phyloP scores from a whole-genome alignment of 495 filamentous ascomycete species.

The Sabuloglossum arenarium region DNA sequence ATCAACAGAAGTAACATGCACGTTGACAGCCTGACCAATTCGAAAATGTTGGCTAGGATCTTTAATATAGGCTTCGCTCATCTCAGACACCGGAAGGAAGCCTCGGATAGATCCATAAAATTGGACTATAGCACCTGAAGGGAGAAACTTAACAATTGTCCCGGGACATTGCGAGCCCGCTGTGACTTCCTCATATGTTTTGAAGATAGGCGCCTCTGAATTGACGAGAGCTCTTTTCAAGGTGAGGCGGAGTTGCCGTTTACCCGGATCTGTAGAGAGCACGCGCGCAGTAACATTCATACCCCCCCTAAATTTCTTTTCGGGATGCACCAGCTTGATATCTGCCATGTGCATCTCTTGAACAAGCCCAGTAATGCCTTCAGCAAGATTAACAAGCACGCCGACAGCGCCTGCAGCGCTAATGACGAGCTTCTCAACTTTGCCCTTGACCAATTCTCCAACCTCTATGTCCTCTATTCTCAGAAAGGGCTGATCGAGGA shows the following conservation, averaged over 20 bases:
- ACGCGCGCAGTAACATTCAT: slow-evolving; percentile 65
- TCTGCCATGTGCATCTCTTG: slow-evolving; percentile 78
- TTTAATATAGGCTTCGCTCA: slow-evolving; percentile 91
- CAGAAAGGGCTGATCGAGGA: slow-evolving; percentile 76
- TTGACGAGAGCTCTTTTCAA: slow-evolving; percentile 89
- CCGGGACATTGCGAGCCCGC: slow-evolving; percentile 58
- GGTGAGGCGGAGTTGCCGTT: slow-evolving; percentile 65
- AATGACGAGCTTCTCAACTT: slow-evolving; percentile 63
- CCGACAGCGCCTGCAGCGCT: slow-evolving; percentile 52
- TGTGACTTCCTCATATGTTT: slow-evolving; percentile 45
- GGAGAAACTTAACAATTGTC: slow-evolving; percentile 59
- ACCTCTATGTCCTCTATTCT: slow-evolving; percentile 71
- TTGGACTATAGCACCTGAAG: slow-evolving; percentile 70
- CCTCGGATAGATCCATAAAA: slow-evolving; percentile 70
- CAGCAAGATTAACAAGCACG: slow-evolving; percentile 60
- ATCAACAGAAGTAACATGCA: slow-evolving; percentile 65
- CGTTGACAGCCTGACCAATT: slow-evolving; percentile 72
- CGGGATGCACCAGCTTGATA: slow-evolving; percentile 69
- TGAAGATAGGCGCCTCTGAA: slow-evolving; percentile 54
- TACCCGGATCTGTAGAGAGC: slow-evolving; percentile 54
- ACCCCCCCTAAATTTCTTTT: slow-evolving; percentile 87
- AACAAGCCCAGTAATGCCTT: slow-evolving; percentile 72
- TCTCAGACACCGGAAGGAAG: slow-evolving; percentile 81
- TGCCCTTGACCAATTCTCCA: slow-evolving; percentile 64
- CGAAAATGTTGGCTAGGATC: slow-evolving; percentile 79